These are phyloP conservation scores for Spencermartinsiella ligniputridi DNA, from an alignment of 1,139 yeast species.

Conservation along the genomic window DNA sequence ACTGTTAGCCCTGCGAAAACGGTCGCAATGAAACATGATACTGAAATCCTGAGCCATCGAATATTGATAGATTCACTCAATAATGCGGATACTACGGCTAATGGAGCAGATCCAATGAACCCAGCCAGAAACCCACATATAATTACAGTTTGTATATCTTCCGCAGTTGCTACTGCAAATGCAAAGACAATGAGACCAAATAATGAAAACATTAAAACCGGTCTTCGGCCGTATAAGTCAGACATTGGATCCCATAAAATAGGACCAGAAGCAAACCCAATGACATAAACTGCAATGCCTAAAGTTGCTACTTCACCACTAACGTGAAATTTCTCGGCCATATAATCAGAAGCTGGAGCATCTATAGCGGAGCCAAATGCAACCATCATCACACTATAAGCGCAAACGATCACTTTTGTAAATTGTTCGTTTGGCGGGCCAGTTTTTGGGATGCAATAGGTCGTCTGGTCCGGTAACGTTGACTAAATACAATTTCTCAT, in stretches of 20 bases:
- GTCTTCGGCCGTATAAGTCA: conserved; percentile 65
- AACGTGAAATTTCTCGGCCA: conserved; percentile 28
- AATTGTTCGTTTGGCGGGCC: conserved; percentile 39
- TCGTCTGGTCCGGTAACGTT: neutral
- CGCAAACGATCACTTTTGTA: neutral
- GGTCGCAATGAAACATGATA: conserved; percentile 54
- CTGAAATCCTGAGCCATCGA: conserved; percentile 59
- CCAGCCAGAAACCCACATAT: conserved; percentile 74
- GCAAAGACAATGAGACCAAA: conserved; percentile 55
- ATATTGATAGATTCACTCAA: conserved; percentile 69
- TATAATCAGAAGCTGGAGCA: conserved; percentile 31
- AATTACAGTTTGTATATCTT: conserved; percentile 65
- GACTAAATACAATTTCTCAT: neutral
- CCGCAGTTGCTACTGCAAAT: conserved; percentile 67
- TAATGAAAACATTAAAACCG: conserved; percentile 48
- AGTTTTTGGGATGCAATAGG: neutral
- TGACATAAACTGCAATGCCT: conserved; percentile 64
- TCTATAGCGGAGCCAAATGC: conserved; percentile 40
- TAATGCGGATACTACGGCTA: conserved; percentile 76
- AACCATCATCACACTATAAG: neutral
- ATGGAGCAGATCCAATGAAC: conserved; percentile 69
- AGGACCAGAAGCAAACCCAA: conserved; percentile 82
- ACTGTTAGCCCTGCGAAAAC: conserved; percentile 69
- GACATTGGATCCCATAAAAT: conserved; percentile 74
- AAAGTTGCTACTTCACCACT: conserved; percentile 33